These are phyloP conservation scores for Drechslerella dactyloides DNA, from an alignment of 2,329 filamentous ascomycete genomes.

Conservation along the genomic window DNA sequence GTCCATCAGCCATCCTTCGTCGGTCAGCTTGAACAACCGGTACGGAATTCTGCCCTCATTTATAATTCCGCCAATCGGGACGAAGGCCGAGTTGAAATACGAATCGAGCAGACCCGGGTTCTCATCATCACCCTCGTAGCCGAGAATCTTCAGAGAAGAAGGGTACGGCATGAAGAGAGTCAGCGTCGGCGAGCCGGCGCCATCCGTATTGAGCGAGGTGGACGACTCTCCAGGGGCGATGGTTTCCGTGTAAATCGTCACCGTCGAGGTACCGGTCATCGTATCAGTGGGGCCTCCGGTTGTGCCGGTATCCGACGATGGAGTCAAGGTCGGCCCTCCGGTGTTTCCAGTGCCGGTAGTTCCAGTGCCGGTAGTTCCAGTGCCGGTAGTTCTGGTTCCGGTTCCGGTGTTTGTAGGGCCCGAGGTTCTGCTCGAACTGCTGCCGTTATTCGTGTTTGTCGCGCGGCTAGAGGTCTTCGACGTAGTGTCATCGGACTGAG, in stretches of 20 bases:
- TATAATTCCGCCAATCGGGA: not conserved
- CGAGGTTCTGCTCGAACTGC: too few species aligned
- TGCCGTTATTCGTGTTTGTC: not conserved
- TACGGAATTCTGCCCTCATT: not conserved
- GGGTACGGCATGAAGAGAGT: conserved; percentile 2
- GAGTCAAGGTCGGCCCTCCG: too few species aligned
- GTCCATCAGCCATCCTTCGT: conserved; percentile 10
- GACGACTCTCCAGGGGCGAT: not conserved
- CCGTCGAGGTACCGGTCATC: not conserved
- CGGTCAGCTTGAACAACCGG: conserved; percentile 5
- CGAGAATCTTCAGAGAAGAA: conserved; percentile 2
- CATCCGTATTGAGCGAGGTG: not conserved
- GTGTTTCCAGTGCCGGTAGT: not conserved
- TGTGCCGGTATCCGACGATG: too few species aligned
- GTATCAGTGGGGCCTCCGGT: not conserved
- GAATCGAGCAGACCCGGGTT: not conserved
- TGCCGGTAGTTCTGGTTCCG: not conserved
- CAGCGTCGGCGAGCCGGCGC: not conserved
- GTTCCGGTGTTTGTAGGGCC: not conserved
- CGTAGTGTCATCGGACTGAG: too few species aligned
- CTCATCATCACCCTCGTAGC: not conserved
- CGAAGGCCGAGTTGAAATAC: not conserved
- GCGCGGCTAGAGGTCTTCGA: too few species aligned
- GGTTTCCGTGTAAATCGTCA: conserved; percentile 7
- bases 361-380: not conserved